Percentiles rank a stretch among this genome's conserved stretches.
Conservation (phyloP, 306 rosid genomes). For the Trifolium fragiferum region DNA sequence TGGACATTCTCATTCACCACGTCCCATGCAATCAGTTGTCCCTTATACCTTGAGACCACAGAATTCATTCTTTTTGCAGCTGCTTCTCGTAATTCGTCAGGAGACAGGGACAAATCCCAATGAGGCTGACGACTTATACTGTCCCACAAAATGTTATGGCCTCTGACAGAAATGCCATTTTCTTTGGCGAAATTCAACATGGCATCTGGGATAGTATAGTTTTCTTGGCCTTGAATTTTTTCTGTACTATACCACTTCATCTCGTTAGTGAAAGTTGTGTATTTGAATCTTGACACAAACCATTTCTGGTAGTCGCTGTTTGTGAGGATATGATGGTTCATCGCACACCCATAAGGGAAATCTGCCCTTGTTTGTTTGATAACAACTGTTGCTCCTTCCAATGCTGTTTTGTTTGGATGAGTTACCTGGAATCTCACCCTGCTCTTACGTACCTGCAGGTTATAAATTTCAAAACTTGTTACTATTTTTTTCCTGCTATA, state of each 20-base stretch:
- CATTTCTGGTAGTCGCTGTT: conserved; percentile 59
- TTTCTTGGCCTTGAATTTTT: conserved; percentile 57
- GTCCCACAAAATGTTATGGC: conserved; percentile 81
- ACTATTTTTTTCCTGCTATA: not conserved
- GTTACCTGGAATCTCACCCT: conserved; percentile 59
- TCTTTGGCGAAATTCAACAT: conserved; percentile 58
- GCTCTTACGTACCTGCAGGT: conserved; percentile 62
- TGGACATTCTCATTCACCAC: conserved; percentile 81
- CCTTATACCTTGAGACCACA: conserved; percentile 69
- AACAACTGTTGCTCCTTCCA: conserved; percentile 51
- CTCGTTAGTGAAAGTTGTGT: conserved; percentile 72
- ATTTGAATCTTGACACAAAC: conserved; percentile 67
- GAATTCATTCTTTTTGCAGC: conserved; percentile 57
- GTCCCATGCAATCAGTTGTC: conserved; percentile 80
- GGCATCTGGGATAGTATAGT: conserved; percentile 70
- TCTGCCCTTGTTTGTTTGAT: conserved; percentile 47
- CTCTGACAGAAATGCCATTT: conserved; percentile 63
- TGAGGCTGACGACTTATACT: conserved; percentile 46
- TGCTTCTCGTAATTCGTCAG: conserved; percentile 51
- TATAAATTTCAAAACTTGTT: conserved; percentile 5
- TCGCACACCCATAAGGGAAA: conserved; percentile 73
- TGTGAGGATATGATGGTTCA: conserved; percentile 61
- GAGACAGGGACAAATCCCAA: conserved; percentile 66
- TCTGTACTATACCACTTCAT: conserved; percentile 89
- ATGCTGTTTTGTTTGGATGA: conserved; percentile 45